Base-by-base conservation (phyloP, 768 basidiomycete genomes). In the Lactifluus subvellereus region DNA sequence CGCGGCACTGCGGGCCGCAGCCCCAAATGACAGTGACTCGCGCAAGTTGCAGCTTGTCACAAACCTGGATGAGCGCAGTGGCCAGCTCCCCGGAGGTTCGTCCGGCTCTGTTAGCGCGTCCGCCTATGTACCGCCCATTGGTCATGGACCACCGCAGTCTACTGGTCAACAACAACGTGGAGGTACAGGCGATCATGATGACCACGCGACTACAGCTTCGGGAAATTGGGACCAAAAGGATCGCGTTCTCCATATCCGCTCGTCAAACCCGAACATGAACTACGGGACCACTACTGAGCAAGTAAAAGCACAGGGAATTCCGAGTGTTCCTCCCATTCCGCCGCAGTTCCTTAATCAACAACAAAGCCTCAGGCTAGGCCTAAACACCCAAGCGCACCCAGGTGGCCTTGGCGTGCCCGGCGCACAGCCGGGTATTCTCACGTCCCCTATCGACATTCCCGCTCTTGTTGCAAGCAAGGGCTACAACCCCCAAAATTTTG, bases 401-500 rank as follows among this genome's bases (percentile, higher is more conserved):
- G 77, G 74, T n/a, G 82, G 82, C 68, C 74, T 75, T 11, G 73
- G 76, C 35, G 71, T 77, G 4, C 73, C 78, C 61, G 78, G 77
- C 27, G 64, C 57, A 9, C 68, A 71, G 40, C 66, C 61, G 2
- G 63, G 60, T 16, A 80, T 85, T 70, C 68, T 84, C 57, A 80
- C 74, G 57, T 82, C 89, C 6, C 89, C 92, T 2, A 82, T 94
- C 66, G 94, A 96, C 71, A 85, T 96, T 27, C 89, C 89, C 18
- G 80, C 86, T n/a, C 78, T 97, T 61, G 86, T 94, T 68, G 84
- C 89, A 3, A 80, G 82, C 47, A 96, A 96, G 75, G 94, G 94
- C 18, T 97, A 97, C 73, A 97, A 97, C 67, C 94, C 94, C 11
- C 75, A 82, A 16, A 83, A 81, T 57, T 96, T 97, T 69, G 93